Conservation (phyloP, 306 rosid genomes). For the Sophora flavescens region DNA sequence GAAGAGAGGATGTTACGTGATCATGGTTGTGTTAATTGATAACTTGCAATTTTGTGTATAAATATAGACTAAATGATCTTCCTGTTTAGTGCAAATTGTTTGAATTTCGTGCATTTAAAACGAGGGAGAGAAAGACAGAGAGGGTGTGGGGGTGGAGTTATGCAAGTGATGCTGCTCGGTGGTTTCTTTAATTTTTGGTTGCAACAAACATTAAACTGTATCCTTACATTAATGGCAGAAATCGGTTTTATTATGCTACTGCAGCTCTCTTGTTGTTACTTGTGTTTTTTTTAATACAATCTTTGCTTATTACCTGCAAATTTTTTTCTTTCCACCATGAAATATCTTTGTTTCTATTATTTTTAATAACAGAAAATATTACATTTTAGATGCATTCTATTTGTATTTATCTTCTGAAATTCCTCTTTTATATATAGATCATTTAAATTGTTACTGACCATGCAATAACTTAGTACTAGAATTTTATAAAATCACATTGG, state of each 20-base stretch:
- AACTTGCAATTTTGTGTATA: slow-evolving; percentile 8
- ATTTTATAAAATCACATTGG: not conserved
- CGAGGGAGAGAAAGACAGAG: not conserved
- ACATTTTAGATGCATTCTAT: slow-evolving; percentile 10
- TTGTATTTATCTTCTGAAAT: slow-evolving; percentile 14
- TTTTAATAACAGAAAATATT: not conserved
- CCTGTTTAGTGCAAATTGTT: not conserved
- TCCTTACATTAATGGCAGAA: slow-evolving; percentile 3
- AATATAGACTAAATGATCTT: slow-evolving; percentile 20
- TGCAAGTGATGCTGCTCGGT: slow-evolving; percentile 12
- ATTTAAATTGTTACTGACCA: not conserved
- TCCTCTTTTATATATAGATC: not conserved
- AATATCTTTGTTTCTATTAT: not conserved
- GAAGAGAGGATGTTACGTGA: not conserved
- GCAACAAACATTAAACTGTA: not conserved
- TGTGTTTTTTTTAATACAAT: not conserved
- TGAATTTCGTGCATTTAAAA: not conserved
- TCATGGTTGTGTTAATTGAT: slow-evolving; percentile 21
- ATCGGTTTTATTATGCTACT: slow-evolving; percentile 2
- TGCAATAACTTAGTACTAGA: not conserved
- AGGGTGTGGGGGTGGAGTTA: not conserved
- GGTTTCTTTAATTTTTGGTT: slow-evolving; percentile 10
- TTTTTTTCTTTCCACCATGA: slow-evolving; percentile 15
- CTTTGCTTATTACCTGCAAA: slow-evolving; percentile 1
- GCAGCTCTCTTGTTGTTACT: not conserved